Percentiles rank a stretch among this genome's conserved stretches.
Evolutionary conservation across 306 rosid genomes (phyloP).

Genomic region (Cyamopsis tetragonoloba): DNA sequence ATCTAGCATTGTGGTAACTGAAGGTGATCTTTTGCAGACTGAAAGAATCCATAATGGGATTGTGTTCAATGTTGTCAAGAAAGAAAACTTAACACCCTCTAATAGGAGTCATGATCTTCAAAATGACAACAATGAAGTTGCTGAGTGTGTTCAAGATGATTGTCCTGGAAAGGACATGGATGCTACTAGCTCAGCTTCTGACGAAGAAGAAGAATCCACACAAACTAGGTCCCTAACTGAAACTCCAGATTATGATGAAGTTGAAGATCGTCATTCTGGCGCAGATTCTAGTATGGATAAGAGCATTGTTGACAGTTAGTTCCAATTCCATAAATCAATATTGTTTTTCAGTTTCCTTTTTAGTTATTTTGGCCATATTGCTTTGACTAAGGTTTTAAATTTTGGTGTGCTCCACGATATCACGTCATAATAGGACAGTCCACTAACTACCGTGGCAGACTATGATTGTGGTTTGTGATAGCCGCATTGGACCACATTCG

Average conservation of each 20-base stretch:
- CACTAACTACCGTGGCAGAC: too few species aligned
- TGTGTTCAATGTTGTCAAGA: conserved; percentile 81
- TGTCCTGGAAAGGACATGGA: conserved; percentile 65
- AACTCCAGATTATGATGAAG: background rate
- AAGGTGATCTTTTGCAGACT: conserved; percentile 93
- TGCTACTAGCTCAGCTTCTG: conserved; percentile 58
- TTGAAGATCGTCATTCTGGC: conserved; percentile 31
- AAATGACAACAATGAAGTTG: conserved; percentile 50
- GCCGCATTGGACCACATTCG: too few species aligned
- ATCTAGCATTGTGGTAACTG: conserved; percentile 56
- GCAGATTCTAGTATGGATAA: conserved; percentile 21
- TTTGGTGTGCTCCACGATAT: too few species aligned
- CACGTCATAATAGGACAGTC: too few species aligned
- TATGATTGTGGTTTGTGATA: too few species aligned
- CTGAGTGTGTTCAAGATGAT: conserved; percentile 68
- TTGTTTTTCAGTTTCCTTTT: background rate
- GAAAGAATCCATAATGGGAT: conserved; percentile 81
- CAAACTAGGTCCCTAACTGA: conserved; percentile 16
- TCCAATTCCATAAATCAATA: background rate
- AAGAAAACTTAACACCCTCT: conserved; percentile 58
- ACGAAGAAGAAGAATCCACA: conserved; percentile 46
- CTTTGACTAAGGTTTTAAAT: too few species aligned
- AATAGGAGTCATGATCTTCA: conserved; percentile 52
- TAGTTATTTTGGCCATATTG: background rate
- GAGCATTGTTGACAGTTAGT: conserved; percentile 25